phyloP scores from a whole-genome alignment of 805 yeast genomes.

The Pichia deserticola region DNA sequence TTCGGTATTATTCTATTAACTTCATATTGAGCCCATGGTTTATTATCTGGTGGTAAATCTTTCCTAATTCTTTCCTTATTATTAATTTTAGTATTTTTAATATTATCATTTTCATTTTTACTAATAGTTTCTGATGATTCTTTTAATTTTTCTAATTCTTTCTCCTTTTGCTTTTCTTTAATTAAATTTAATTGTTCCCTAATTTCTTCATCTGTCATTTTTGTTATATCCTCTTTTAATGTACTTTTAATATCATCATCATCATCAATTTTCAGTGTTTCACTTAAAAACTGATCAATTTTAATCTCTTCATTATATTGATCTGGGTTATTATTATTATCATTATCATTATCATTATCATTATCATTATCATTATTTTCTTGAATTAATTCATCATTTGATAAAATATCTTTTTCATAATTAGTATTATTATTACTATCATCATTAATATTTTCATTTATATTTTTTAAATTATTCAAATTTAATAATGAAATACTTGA shows the following conservation, averaged over 20 bases:
- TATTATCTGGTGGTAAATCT: slow-evolving; percentile 9
- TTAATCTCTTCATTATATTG: slow-evolving; percentile 2
- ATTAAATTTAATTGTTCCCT: slow-evolving; percentile 8
- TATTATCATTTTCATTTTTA: background rate
- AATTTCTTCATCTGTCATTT: slow-evolving; percentile 14
- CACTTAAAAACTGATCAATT: slow-evolving; percentile 3
- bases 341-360: background rate
- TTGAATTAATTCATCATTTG: background rate
- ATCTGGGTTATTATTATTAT: background rate
- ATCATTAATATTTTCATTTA: background rate
- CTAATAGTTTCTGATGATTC: background rate
- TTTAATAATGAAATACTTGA: background rate
- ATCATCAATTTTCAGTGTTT: background rate
- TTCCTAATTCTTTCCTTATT: slow-evolving; percentile 5
- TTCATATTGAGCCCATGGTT: slow-evolving; percentile 11
- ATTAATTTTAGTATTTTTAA: slow-evolving; percentile 6
- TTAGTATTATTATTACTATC: background rate
- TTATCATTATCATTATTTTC: background rate
- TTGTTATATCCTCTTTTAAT: slow-evolving; percentile 4
- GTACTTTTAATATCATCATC: background rate
- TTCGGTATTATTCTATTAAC: slow-evolving; percentile 8
- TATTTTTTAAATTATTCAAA: background rate
- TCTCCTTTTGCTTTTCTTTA: slow-evolving; percentile 9
- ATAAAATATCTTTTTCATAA: background rate
- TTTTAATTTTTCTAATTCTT: background rate